Evolutionary conservation across 306 rosid genomes (phyloP), one percentile per base, ranked within the genome.

Genomic region (Leucaena leucocephala): DNA sequence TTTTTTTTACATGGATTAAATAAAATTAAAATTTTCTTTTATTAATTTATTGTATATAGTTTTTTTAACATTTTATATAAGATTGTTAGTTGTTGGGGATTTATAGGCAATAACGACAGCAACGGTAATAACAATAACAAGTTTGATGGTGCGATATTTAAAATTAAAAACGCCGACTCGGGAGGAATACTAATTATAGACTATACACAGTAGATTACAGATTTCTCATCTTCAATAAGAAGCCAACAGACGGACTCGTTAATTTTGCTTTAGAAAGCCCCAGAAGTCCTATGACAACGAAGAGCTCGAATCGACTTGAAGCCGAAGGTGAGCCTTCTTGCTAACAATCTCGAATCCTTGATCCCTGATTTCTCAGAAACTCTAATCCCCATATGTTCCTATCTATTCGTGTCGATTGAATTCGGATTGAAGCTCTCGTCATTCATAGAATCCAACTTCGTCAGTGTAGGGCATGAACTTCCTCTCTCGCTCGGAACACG

Each of bases 281-380:
- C 77, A 72, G 72, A 68, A 57, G 62, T 27, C 78, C 67, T 21
- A 35, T 66, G 75, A 61, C 75, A 52, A 44, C 49, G 45, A 74
- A 88, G 68, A 75, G 76, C 70, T 61, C 75, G 81, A 90, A 81
- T 75, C 81, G 69, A 81, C 83, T 79, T 36, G 83, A 65, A 76
- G 54, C 77, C 76, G 74, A 81, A 79, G 86, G 88, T 85, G 62
- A 89, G 78, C 45, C 13, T 77, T 78, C 71, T 77, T 61, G 81
- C 77, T 49, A 4, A 38, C 54, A 62, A 63, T 62, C 74, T 43
- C 10, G 66, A 22, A 65, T 63, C n/a, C 55, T 50, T 61, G 61
- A 52, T 68, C 67, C 75, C 64, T 74, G 79, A 57, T 79, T 72
- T 67, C 66, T 63, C 19, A 12, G 27, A 38, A 57, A 21, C 71